Conservation (phyloP, 192 early-diverging fungal species). For the Coemansia furcata region DNA sequence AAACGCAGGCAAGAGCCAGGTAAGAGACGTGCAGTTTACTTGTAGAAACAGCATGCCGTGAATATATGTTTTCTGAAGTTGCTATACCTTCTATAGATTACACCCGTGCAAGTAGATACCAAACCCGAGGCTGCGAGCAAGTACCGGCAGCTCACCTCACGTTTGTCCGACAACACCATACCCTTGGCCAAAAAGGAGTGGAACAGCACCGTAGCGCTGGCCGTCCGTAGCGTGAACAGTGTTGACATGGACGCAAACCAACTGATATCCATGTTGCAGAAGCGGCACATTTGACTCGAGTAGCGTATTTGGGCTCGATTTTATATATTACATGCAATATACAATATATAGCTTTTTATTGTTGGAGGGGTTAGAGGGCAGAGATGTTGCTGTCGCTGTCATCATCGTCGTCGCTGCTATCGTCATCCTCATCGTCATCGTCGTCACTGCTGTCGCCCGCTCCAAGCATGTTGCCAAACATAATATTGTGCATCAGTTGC, state of each 20-base stretch:
- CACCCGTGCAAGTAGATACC: conserved; percentile 20
- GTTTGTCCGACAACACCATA: conserved; percentile 30
- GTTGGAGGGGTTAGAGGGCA: neutral
- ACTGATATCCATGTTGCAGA: neutral
- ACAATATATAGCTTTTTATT: neutral
- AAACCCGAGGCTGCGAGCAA: conserved; percentile 22
- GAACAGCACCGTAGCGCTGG: conserved; percentile 21
- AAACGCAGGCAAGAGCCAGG: conserved; percentile 10
- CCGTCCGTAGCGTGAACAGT: conserved; percentile 9
- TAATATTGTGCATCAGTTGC: conserved; percentile 23
- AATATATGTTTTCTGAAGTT: neutral
- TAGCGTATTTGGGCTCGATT: neutral
- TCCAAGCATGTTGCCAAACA: conserved; percentile 13
- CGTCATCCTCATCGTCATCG: conserved; percentile 8
- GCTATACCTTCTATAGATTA: conserved; percentile 4
- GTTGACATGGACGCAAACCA: conserved; percentile 22
- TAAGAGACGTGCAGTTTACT: neutral
- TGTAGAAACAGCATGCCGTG: neutral
- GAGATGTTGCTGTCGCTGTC: conserved; percentile 1
- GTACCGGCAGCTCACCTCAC: conserved; percentile 26
- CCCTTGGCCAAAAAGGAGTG: conserved; percentile 45
- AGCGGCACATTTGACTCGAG: neutral
- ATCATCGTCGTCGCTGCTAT: neutral
- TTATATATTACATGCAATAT: neutral
- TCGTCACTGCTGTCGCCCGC: neutral